Evolutionary conservation across 2,329 filamentous ascomycete species (phyloP).

Genomic region (Diaporthe citri): DNA sequence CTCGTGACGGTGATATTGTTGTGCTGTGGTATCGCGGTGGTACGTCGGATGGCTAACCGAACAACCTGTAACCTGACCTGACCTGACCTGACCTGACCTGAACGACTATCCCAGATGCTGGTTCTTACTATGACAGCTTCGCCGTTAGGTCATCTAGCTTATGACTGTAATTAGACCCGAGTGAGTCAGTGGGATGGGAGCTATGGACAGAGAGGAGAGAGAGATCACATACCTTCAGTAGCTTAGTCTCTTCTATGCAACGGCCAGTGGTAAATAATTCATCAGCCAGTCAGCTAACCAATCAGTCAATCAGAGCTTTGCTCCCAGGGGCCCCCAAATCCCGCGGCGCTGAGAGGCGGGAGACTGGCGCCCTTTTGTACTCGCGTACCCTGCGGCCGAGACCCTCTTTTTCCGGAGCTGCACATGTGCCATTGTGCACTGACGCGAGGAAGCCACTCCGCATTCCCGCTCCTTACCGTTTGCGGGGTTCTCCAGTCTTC

Average conservation of each 20-base stretch:
- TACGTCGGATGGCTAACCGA: slow-evolving; percentile 22
- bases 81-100: background rate
- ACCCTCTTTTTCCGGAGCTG: slow-evolving; percentile 26
- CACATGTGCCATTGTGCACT: slow-evolving; percentile 9
- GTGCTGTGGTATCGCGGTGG: background rate
- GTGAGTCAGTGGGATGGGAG: background rate
- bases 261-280: background rate
- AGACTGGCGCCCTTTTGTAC: slow-evolving; percentile 31
- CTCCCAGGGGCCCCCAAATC: background rate
- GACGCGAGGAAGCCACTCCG: background rate
- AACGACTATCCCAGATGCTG: background rate
- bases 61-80: slow-evolving; percentile 8
- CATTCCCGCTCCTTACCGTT: slow-evolving; percentile 22
- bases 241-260: background rate
- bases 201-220: background rate
- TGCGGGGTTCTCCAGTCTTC: slow-evolving; percentile 12
- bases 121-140: background rate
- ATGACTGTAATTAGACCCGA: background rate
- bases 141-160: background rate
- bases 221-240: background rate
- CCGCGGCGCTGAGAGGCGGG: slow-evolving; percentile 8
- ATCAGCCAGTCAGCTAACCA: background rate
- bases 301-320: background rate
- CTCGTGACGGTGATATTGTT: background rate
- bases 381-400: background rate